phyloP scores from a whole-genome alignment of 2,329 filamentous ascomycete genomes.

The Rachicladosporium sp. region DNA sequence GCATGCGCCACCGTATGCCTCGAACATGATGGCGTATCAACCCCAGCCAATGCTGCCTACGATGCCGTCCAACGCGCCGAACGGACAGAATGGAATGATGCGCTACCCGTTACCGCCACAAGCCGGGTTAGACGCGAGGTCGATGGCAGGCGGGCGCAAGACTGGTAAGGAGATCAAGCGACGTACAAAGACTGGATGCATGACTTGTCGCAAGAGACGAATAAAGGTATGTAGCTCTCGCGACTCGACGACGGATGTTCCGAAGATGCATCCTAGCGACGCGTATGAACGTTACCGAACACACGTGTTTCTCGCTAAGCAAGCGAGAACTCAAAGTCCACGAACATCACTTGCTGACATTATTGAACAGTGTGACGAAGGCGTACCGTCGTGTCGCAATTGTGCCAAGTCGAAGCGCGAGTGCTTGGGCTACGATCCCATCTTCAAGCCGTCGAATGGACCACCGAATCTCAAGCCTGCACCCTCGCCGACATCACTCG shows the following conservation, averaged over 20 bases:
- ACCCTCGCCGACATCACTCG: slow-evolving; percentile 31
- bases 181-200: slow-evolving; percentile 46
- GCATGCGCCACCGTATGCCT: slow-evolving; percentile 14
- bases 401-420: slow-evolving; percentile 83
- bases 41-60: slow-evolving; percentile 12
- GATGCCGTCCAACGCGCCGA: slow-evolving; percentile 13
- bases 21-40: slow-evolving; percentile 14
- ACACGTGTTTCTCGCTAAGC: neutral
- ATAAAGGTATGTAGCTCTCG: slow-evolving; percentile 51
- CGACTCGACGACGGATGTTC: slow-evolving; percentile 5
- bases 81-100: slow-evolving; percentile 25
- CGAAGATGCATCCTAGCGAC: neutral
- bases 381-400: slow-evolving; percentile 81
- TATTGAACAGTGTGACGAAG: slow-evolving; percentile 74
- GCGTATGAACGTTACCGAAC: slow-evolving; percentile 3
- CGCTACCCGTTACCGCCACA: slow-evolving; percentile 45
- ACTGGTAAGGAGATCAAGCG: slow-evolving; percentile 60
- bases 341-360: slow-evolving; percentile 5
- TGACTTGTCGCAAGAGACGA: slow-evolving; percentile 46
- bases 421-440: slow-evolving; percentile 74
- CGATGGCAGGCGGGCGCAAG: slow-evolving; percentile 49
- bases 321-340: neutral
- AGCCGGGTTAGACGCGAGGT: slow-evolving; percentile 31
- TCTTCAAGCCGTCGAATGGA: slow-evolving; percentile 57
- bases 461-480: slow-evolving; percentile 62